Conservation (phyloP, 306 rosid species). For the Prinsepia uniflora region DNA sequence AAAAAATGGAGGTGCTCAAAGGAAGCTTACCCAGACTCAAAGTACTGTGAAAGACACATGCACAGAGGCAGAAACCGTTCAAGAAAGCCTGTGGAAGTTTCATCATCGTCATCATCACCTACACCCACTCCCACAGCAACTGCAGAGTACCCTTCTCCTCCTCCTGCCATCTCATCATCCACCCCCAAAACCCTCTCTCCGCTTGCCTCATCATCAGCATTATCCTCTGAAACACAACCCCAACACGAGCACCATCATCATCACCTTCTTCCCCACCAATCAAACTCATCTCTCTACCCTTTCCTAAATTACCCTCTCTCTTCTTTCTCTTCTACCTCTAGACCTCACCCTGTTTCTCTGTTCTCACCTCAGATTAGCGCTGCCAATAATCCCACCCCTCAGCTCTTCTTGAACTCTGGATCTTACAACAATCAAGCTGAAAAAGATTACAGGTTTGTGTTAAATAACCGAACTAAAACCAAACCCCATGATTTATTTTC, state of each 20-base stretch:
- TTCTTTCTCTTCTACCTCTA: constrained; percentile 34
- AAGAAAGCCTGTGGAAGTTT: constrained; percentile 99
- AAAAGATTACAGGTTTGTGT: constrained; percentile 64
- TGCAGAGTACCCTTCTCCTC: constrained; percentile 26
- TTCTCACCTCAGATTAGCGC: constrained; percentile 42
- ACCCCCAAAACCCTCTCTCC: constrained; percentile 44
- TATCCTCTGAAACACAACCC: constrained; percentile 30
- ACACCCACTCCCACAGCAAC: constrained; percentile 17
- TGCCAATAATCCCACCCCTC: constrained; percentile 35
- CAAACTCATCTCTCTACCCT: constrained; percentile 45
- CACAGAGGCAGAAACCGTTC: constrained; percentile 99
- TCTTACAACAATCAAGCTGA: constrained; percentile 48
- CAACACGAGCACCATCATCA: constrained; percentile 11
- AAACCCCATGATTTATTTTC: background rate
- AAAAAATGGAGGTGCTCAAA: constrained; percentile 99
- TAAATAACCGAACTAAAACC: background rate
- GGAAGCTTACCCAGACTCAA: constrained; percentile 97
- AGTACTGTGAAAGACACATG: constrained; percentile 99
- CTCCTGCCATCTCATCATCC: constrained; percentile 30
- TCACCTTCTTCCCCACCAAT: constrained; percentile 35
- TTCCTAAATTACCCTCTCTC: constrained; percentile 43
- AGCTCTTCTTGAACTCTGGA: constrained; percentile 59
- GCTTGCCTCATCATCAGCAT: constrained; percentile 30
- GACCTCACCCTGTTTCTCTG: constrained; percentile 43
- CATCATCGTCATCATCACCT: constrained; percentile 33